Conservation (phyloP, 257 asterid species). For the Lycium barbarum region DNA sequence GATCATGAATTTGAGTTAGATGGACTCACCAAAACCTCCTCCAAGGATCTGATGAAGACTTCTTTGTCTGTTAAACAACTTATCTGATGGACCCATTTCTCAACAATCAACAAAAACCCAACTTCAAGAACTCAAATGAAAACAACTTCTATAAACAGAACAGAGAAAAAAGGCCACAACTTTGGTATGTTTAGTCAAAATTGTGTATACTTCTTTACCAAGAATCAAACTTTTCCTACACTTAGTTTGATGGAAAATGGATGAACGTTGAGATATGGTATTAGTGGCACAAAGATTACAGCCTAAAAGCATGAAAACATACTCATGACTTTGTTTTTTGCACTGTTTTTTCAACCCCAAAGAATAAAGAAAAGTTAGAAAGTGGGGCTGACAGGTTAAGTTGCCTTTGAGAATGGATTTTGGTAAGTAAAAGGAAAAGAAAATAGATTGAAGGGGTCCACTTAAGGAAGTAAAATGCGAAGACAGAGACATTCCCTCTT, state of each 20-base stretch:
- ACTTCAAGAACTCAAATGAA: slow-evolving; percentile 13
- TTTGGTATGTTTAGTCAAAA: slow-evolving; percentile 17
- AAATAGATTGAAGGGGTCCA: background rate
- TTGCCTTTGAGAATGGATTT: slow-evolving; percentile 15
- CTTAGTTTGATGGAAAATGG: slow-evolving; percentile 1
- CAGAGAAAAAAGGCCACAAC: slow-evolving; percentile 28
- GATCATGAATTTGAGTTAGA: slow-evolving; percentile 19
- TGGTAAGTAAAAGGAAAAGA: background rate
- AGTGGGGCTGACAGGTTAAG: slow-evolving; percentile 36
- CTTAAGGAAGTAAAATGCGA: background rate
- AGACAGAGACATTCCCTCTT: slow-evolving; percentile 7
- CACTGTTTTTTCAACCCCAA: slow-evolving; percentile 32
- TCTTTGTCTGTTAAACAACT: slow-evolving; percentile 63
- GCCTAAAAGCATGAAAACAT: slow-evolving; percentile 57
- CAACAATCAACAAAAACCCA: slow-evolving; percentile 22
- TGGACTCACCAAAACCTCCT: slow-evolving; percentile 73
- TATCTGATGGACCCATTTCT: slow-evolving; percentile 74
- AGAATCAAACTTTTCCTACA: slow-evolving; percentile 25
- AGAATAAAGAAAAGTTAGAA: slow-evolving; percentile 30
- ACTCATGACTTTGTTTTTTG: slow-evolving; percentile 37
- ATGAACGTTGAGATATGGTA: slow-evolving; percentile 40
- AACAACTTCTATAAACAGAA: slow-evolving; percentile 28
- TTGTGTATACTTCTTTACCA: slow-evolving; percentile 32
- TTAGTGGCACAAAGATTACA: slow-evolving; percentile 55
- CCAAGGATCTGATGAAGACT: slow-evolving; percentile 87